Evolutionary conservation across 2,329 filamentous ascomycete species (phyloP), one percentile per base, ranked within the genome.

Genomic region (Hypocrella siamensis): DNA sequence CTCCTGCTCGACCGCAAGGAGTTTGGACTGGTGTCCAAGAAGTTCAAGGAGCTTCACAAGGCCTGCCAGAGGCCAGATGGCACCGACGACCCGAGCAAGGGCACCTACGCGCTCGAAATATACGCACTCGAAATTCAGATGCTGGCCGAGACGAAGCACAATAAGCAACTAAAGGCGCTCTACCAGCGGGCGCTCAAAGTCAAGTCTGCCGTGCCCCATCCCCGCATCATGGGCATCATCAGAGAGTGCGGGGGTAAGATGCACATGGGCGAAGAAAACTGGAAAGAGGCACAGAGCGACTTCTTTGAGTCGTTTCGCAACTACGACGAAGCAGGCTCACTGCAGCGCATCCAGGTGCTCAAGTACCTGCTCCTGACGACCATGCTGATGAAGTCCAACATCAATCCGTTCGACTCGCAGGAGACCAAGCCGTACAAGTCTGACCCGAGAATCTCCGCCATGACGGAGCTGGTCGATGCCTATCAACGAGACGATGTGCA

Each of bases 221-320:
- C 90, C 36, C 93, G 93, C 60, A 93, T 98, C 53, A 94, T 96
- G 84, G 90, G 90, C 31, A 88, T 98, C 53, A 98, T 98, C 50
- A 79, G 88, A 33, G 90, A 98, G 60, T 98, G 90, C 52, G 90
- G 90, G 47, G 90, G 90, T 45, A 98, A 98, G 65, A 98, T 98
- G 90, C 86, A 96, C 61, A 96, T 98, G 90, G 90, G 82, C 54
- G 90, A 98, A 65, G 90, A 96, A 61, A 96, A 96, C 53, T 98
- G 90, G 90, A 84, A 90, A 53, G 83, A 86, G 48, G 90, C 90
- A 1, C 86, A 96, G 57, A 88, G 77, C 45, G 90, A 96, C 61
- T 98, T 98, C 57, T 94, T 94, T 55, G 90, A 98, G 54, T 93
- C 88, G 1, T 98, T 98, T 64, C 81, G 86, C 35, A 96, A 94